phyloP scores from a whole-genome alignment of 2,329 filamentous ascomycete species.

The Fusarium sororula region DNA sequence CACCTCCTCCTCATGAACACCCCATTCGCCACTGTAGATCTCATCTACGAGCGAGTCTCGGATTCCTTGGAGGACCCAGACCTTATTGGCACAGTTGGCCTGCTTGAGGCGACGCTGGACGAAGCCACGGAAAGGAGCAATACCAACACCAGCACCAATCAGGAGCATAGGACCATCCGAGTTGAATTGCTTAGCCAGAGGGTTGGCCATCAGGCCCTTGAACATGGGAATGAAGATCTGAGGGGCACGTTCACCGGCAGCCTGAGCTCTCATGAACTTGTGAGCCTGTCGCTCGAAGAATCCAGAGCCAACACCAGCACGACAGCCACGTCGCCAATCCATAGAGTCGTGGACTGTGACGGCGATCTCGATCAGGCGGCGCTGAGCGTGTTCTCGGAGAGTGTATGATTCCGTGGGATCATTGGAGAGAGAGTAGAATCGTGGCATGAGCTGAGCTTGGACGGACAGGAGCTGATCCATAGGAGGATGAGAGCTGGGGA shows the following conservation, averaged over 20 bases:
- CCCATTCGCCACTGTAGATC: slow-evolving; percentile 96
- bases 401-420: slow-evolving; percentile 84
- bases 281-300: slow-evolving; percentile 89
- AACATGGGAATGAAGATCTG: slow-evolving; percentile 93
- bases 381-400: slow-evolving; percentile 73
- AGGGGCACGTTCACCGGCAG: slow-evolving; percentile 62
- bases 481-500: slow-evolving; percentile 90
- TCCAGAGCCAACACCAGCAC: slow-evolving; percentile 89
- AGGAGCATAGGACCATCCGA: slow-evolving; percentile 97
- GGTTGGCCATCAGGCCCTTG: slow-evolving; percentile 97
- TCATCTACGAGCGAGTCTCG: slow-evolving; percentile 96
- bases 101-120: slow-evolving; percentile 93
- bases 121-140: slow-evolving; percentile 97
- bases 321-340: slow-evolving; percentile 77
- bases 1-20: slow-evolving; percentile 87
- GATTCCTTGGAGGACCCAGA: slow-evolving; percentile 94
- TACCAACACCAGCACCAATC: slow-evolving; percentile 94
- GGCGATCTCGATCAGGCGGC: slow-evolving; percentile 92
- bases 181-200: slow-evolving; percentile 89
- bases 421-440: slow-evolving; percentile 98
- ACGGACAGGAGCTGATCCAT: slow-evolving; percentile 82
- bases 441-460: slow-evolving; percentile 90
- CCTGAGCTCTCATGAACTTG: slow-evolving; percentile 74
- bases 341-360: slow-evolving; percentile 90
- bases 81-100: slow-evolving; percentile 96